Evolutionary conservation across 306 rosid species (phyloP).

Genomic region (Pachyrhizus erosus): DNA sequence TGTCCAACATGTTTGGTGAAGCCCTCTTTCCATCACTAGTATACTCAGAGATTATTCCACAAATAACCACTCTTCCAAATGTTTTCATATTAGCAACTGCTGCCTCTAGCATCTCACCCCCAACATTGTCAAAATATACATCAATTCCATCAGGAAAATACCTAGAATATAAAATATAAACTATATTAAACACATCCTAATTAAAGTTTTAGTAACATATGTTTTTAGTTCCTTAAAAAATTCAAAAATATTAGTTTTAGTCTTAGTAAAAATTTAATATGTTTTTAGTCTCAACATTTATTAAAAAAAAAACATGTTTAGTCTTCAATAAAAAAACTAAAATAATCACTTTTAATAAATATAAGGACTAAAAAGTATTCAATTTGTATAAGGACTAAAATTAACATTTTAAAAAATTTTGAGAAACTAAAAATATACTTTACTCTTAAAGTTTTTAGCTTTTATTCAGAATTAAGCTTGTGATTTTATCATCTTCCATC

Average conservation of each 20-base stretch:
- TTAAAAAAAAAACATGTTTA: too few species aligned
- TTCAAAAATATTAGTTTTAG: too few species aligned
- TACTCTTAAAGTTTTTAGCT: neutral
- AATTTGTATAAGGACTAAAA: too few species aligned
- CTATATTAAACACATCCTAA: neutral
- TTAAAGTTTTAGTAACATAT: too few species aligned
- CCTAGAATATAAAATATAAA: conserved; percentile 42
- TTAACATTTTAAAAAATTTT: too few species aligned
- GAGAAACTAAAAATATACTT: too few species aligned
- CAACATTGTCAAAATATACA: conserved; percentile 85
- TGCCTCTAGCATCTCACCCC: conserved; percentile 76
- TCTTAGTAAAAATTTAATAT: too few species aligned
- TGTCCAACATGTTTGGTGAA: conserved; percentile 58
- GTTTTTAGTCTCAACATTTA: too few species aligned
- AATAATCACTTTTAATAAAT: too few species aligned
- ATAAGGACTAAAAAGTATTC: too few species aligned
- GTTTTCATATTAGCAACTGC: conserved; percentile 67
- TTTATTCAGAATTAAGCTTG: neutral
- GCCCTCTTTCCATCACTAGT: conserved; percentile 49
- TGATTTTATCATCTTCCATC: neutral
- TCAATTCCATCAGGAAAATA: conserved; percentile 81
- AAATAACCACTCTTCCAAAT: conserved; percentile 70
- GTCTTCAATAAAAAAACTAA: too few species aligned
- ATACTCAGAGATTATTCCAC: conserved; percentile 76
- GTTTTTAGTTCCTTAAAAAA: too few species aligned